Evolutionary conservation across 2,329 filamentous ascomycete species (phyloP), one percentile per base, ranked within the genome.

Genomic region (Ilyonectria sp.): DNA sequence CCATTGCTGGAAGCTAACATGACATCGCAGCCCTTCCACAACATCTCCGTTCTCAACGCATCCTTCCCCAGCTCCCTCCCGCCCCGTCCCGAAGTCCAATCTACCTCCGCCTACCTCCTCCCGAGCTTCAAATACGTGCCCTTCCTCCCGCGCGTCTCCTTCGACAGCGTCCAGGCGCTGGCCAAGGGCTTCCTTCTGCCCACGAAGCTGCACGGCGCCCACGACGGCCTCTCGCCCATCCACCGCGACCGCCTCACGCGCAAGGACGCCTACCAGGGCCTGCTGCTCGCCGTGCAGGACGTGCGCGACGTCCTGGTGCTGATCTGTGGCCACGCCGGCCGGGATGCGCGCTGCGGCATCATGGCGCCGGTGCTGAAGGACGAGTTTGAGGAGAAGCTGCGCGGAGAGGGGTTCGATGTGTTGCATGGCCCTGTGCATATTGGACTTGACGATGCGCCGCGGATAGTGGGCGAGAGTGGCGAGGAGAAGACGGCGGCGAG

Each of bases 61-160:
- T 97, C 94, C 0, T 91, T 97, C 73, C 84, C 87, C 10, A 88
- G 92, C 35, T 86, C 86, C 8, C 77, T 80, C n/a, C 82, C 82
- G 2, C 79, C 80, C 37, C 80, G 84, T 29, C 77, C 71, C 15
- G 78, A 84, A 19, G 79, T 86, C 62, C 86, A 86, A 78, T 87
- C 79, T 21, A 87, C 87, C 0, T 94, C 92, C 1, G 93, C 88
- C 2, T 93, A 95, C 76, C 86, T 97, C 21, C 89, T 97, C 35
- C 95, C 95, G 2, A 91, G 89, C 78, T 97, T 97, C 85, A 91
- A 91, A 81, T 94, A 94, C 79, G 84, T 97, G 17, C 90, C 92
- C 0, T 89, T 87, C 63, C 88, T 97, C 47, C 90, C 93, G 2
- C 86, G 90, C 17, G 84, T 90, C 0, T 86, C 86, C 0, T 86